Evolutionary conservation across 2,329 filamentous ascomycete species (phyloP).

Genomic region (Talaromyces amestolkiae): DNA sequence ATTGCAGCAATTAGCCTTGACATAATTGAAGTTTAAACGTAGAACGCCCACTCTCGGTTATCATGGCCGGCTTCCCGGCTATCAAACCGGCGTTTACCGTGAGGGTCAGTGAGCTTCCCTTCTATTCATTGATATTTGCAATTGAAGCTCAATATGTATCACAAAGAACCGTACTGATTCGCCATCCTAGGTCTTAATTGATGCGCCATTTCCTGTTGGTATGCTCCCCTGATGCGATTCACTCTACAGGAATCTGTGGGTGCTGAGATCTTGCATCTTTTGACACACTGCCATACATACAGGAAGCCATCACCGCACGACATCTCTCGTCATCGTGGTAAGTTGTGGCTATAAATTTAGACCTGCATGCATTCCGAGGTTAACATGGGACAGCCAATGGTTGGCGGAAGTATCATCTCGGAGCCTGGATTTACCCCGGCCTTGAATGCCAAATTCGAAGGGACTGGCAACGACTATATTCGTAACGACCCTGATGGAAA

Average conservation of each 20-base stretch:
- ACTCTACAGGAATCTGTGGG: not conserved
- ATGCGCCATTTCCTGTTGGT: conserved; percentile 33
- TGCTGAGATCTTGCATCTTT: not conserved
- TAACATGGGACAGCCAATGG: conserved; percentile 35
- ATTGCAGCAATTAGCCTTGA: not conserved
- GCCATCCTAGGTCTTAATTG: conserved; percentile 32
- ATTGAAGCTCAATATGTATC: not conserved
- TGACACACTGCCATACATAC: conserved; percentile 6
- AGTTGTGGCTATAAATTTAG: conserved; percentile 16
- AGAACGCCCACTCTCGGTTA: conserved; percentile 7
- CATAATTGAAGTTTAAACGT: not conserved
- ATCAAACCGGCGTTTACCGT: conserved; percentile 44
- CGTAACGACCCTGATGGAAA: conserved; percentile 40
- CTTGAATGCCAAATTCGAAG: conserved; percentile 39
- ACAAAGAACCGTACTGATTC: not conserved
- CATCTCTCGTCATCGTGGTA: conserved; percentile 39
- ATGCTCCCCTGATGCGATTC: conserved; percentile 14
- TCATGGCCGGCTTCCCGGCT: conserved; percentile 39
- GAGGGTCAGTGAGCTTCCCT: conserved; percentile 25
- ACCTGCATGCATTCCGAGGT: not conserved
- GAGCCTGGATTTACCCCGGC: conserved; percentile 36
- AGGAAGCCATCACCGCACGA: conserved; percentile 40
- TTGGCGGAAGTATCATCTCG: conserved; percentile 36
- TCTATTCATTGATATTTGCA: not conserved
- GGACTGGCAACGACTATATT: conserved; percentile 45